Conservation (phyloP, 345 rosid genomes). For the Salix dunnii region DNA sequence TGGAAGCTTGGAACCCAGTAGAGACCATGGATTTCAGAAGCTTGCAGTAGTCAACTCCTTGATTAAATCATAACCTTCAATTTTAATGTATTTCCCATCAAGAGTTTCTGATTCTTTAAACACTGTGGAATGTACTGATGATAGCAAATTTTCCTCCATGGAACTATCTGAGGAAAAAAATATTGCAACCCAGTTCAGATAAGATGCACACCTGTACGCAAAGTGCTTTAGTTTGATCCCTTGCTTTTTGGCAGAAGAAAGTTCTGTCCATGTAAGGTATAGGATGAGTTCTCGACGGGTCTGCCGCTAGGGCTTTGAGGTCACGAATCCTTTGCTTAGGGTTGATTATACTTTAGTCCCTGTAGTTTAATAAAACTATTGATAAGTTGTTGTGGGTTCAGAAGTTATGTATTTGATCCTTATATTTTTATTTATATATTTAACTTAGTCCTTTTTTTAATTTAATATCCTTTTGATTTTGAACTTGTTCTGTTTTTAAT, state of each 20-base stretch:
- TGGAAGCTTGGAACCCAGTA: constrained; percentile 94
- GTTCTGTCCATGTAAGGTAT: neutral
- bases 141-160: constrained; percentile 42
- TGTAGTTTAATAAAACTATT: neutral
- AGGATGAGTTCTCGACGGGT: neutral
- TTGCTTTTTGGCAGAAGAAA: neutral
- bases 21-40: constrained; percentile 73
- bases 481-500: neutral
- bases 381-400: neutral
- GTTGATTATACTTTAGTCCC: neutral
- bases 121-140: constrained; percentile 60
- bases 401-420: neutral
- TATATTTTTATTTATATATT: neutral
- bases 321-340: neutral
- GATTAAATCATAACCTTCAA: constrained; percentile 79
- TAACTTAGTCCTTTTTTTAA: neutral
- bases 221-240: neutral
- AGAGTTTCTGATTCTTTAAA: constrained; percentile 74
- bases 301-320: neutral
- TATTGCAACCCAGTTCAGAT: neutral
- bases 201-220: neutral
- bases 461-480: neutral
- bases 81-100: constrained; percentile 55
- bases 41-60: constrained; percentile 48
- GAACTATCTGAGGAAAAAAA: neutral